Evolutionary conservation across 139 green algal genomes (phyloP).

Genomic region (Asterochloris sp.): DNA sequence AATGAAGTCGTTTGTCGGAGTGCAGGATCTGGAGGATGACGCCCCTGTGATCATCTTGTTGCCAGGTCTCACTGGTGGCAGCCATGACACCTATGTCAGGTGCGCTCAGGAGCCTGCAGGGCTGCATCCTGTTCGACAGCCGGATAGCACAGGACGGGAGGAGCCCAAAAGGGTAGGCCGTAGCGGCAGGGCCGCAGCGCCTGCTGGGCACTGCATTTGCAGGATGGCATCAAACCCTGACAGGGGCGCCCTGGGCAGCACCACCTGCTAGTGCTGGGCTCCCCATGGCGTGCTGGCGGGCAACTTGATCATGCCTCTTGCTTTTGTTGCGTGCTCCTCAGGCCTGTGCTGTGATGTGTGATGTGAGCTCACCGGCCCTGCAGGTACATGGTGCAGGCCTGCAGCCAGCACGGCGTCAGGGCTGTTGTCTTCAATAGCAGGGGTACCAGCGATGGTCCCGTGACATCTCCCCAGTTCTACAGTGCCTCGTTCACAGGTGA

Average conservation of each 20-base stretch:
- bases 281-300: neutral
- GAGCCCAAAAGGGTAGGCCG: no score
- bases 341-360: neutral
- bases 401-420: constrained; percentile 39
- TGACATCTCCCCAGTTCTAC: constrained; percentile 94
- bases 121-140: neutral
- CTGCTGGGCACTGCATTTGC: no score
- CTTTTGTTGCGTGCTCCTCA: neutral
- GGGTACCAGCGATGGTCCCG: constrained; percentile 79
- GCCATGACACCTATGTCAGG: constrained; percentile 80
- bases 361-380: constrained; percentile 50
- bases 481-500: constrained; percentile 90
- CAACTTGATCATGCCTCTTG: neutral
- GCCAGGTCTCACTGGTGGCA: constrained; percentile 89
- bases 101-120: neutral
- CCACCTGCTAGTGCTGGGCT: no score
- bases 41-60: constrained; percentile 85
- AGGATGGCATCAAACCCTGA: no score
- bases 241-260: no score
- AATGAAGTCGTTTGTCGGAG: neutral
- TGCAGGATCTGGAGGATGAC: constrained; percentile 40
- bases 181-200: no score
- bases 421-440: constrained; percentile 88
- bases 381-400: constrained; percentile 62
- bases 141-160: no score